phyloP scores from a whole-genome alignment of 1,284 basidiomycete genomes.

The Peniophora sp. region DNA sequence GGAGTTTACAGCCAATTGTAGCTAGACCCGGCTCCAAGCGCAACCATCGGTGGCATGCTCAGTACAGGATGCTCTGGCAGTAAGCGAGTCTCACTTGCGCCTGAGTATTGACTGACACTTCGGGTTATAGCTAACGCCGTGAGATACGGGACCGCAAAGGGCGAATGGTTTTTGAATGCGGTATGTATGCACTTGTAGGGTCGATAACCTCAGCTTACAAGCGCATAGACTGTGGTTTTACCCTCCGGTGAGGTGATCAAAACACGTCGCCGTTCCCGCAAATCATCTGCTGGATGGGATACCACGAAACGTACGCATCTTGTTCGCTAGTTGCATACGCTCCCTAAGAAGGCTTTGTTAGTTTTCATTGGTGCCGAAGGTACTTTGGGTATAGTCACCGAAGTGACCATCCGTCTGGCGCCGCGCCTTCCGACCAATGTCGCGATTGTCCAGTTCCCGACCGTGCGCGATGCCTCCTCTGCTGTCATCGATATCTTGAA shows the following conservation, averaged over 20 bases:
- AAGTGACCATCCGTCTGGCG: slow-evolving; percentile 78
- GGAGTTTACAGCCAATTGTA: slow-evolving; percentile 17
- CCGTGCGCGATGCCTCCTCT: slow-evolving; percentile 58
- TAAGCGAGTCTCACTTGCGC: slow-evolving; percentile 16
- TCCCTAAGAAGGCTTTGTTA: no score
- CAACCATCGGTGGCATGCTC: slow-evolving; percentile 85
- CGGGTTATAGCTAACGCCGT: slow-evolving; percentile 69
- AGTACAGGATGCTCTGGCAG: slow-evolving; percentile 70
- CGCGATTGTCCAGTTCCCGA: slow-evolving; percentile 61
- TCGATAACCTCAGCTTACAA: slow-evolving; percentile 5
- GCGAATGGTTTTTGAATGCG: slow-evolving; percentile 78
- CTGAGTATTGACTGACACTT: not conserved
- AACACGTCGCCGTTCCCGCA: slow-evolving; percentile 78
- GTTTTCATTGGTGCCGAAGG: slow-evolving; percentile 94
- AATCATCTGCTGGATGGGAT: slow-evolving; percentile 90
- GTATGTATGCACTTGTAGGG: slow-evolving; percentile 27
- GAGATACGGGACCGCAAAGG: slow-evolving; percentile 80
- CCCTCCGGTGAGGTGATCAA: slow-evolving; percentile 92
- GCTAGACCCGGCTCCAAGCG: slow-evolving; percentile 65
- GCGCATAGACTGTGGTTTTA: slow-evolving; percentile 74
- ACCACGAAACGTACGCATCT: slow-evolving; percentile 50
- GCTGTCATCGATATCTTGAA: slow-evolving; percentile 75
- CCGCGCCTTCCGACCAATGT: slow-evolving; percentile 75
- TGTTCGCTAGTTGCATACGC: no score
- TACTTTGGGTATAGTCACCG: slow-evolving; percentile 88